These are phyloP conservation scores for Aspergillus transmontanensis DNA, from an alignment of 2,329 filamentous ascomycete genomes.

Conservation along the genomic window DNA sequence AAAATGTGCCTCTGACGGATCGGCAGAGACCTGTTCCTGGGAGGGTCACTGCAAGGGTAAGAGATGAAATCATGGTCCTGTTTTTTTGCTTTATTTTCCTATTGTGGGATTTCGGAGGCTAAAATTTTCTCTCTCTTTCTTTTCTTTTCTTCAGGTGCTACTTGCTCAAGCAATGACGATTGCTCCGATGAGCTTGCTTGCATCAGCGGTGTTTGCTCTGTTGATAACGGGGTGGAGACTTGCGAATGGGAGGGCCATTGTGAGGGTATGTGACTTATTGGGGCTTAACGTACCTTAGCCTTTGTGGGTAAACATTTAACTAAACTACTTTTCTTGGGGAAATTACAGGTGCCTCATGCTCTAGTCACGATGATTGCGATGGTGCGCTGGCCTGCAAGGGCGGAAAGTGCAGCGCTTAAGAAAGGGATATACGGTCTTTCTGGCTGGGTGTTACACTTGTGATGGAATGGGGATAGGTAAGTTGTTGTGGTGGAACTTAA, in stretches of 20 bases:
- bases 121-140: neutral
- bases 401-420: slow-evolving; percentile 2
- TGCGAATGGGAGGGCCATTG: neutral
- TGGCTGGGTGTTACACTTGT: neutral
- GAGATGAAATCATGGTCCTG: neutral
- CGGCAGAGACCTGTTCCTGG: slow-evolving; percentile 13
- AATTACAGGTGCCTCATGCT: slow-evolving; percentile 16
- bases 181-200: neutral
- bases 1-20: slow-evolving; percentile 9
- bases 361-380: slow-evolving; percentile 18
- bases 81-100: neutral
- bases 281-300: neutral
- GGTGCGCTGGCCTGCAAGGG: slow-evolving; percentile 13
- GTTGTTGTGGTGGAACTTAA: neutral
- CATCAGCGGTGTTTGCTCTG: neutral
- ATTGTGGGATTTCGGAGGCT: neutral
- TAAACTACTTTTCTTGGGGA: neutral
- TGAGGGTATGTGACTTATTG: neutral
- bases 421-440: neutral
- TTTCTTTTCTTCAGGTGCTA: neutral
- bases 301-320: neutral
- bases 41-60: slow-evolving; percentile 15
- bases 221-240: neutral
- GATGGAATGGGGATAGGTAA: neutral
- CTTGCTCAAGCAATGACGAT: neutral